A percentile compares a stretch with the other conserved stretches of the same genome.
phyloP scores from a whole-genome alignment of 768 basidiomycete genomes.

The Amanita phalloides region DNA sequence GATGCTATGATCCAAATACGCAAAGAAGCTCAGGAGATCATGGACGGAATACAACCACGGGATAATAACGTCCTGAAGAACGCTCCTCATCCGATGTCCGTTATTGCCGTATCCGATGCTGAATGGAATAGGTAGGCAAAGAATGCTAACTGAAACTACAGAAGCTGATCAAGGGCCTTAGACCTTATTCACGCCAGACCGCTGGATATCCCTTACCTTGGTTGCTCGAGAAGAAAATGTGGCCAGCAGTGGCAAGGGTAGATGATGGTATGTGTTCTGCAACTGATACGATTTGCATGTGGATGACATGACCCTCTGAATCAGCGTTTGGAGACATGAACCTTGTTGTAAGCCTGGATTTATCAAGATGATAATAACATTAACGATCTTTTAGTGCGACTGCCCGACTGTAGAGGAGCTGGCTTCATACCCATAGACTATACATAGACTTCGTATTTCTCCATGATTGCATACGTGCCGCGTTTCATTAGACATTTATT shows the following conservation, averaged over 20 bases:
- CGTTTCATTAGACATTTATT: conserved; percentile 27
- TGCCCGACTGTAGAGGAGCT: conserved; percentile 81
- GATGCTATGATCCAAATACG: conserved; percentile 98
- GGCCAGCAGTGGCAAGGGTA: conserved; percentile 87
- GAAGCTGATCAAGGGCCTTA: conserved; percentile 16
- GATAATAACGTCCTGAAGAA: conserved; percentile 91
- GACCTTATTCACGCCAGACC: conserved; percentile 81
- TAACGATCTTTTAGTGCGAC: conserved; percentile 47
- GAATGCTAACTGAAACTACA: neutral
- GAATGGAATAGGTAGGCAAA: conserved; percentile 75
- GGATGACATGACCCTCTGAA: conserved; percentile 5
- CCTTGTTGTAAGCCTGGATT: conserved; percentile 52
- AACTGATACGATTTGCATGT: neutral
- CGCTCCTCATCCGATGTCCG: conserved; percentile 82
- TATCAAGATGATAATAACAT: conserved; percentile 7
- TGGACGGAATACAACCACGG: conserved; percentile 77
- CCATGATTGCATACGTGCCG: neutral
- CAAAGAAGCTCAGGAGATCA: conserved; percentile 80
- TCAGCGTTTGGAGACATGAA: conserved; percentile 90
- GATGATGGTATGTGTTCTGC: conserved; percentile 67
- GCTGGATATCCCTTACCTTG: conserved; percentile 87
- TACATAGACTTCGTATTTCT: conserved; percentile 8
- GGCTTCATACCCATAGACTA: conserved; percentile 18
- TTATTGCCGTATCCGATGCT: conserved; percentile 57
- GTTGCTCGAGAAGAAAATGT: conserved; percentile 87